phyloP scores from a whole-genome alignment of 805 yeast species.

The Debaryomyces prosopidis region DNA sequence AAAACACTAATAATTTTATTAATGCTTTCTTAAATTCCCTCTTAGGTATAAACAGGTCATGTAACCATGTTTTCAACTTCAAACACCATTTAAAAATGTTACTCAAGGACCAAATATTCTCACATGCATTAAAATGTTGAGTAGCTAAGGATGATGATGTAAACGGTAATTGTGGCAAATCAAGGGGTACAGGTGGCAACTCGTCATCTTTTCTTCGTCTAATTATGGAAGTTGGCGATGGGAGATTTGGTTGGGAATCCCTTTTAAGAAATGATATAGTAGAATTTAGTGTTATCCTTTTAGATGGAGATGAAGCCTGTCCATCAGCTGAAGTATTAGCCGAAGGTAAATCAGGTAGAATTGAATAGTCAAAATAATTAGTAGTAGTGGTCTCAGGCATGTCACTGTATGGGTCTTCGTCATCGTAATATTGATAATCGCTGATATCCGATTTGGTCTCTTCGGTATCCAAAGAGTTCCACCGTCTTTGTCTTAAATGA shows the following conservation, averaged over 20 bases:
- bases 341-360: slow-evolving; percentile 33
- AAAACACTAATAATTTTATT: slow-evolving; percentile 50
- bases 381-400: slow-evolving; percentile 20
- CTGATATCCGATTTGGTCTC: slow-evolving; percentile 8
- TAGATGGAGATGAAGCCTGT: slow-evolving; percentile 14
- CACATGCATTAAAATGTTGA: slow-evolving; percentile 51
- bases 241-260: slow-evolving; percentile 4
- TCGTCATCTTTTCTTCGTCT: slow-evolving; percentile 19
- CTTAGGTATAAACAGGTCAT: slow-evolving; percentile 48
- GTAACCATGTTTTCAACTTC: slow-evolving; percentile 52
- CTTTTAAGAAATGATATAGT: slow-evolving; percentile 39
- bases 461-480: slow-evolving; percentile 2
- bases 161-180: slow-evolving; percentile 59
- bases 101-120: slow-evolving; percentile 46
- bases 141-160: slow-evolving; percentile 48
- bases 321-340: slow-evolving; percentile 4
- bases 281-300: slow-evolving; percentile 19
- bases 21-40: slow-evolving; percentile 56
- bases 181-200: slow-evolving; percentile 47
- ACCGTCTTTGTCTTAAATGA: not conserved
- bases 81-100: slow-evolving; percentile 57
- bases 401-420: slow-evolving; percentile 1
- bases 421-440: slow-evolving; percentile 4
- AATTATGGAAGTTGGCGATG: slow-evolving; percentile 5
- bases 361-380: slow-evolving; percentile 33